Percentiles rank a stretch among this genome's conserved stretches.
phyloP scores from a whole-genome alignment of 306 rosid species.

The Geum urbanum region DNA sequence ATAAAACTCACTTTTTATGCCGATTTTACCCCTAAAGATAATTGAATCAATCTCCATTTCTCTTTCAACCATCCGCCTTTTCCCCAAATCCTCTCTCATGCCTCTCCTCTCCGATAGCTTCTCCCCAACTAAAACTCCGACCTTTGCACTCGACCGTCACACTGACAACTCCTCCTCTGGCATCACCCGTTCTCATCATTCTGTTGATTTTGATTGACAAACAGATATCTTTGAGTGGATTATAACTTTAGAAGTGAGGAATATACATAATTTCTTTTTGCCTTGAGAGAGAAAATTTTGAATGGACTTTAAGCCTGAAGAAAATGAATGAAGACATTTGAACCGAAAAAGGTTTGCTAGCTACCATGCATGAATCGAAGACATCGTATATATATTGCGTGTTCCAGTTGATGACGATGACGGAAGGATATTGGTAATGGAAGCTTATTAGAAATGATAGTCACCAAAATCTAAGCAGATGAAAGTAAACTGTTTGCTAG shows the following conservation, averaged over 20 bases:
- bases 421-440: not conserved
- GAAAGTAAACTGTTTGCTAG: constrained; percentile 20
- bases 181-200: no score
- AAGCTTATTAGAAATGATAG: not conserved
- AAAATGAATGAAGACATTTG: not conserved
- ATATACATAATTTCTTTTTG: not conserved
- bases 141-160: no score
- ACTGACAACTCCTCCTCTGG: no score
- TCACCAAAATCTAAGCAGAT: not conserved
- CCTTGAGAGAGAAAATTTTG: not conserved
- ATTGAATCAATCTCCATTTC: no score
- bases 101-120: no score
- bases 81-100: no score
- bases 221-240: not conserved
- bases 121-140: no score
- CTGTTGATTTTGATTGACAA: constrained; percentile 32
- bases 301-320: not conserved
- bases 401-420: not conserved
- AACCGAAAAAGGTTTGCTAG: not conserved
- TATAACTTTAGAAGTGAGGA: not conserved
- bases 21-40: no score
- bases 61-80: no score
- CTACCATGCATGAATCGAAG: not conserved
- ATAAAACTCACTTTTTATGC: no score
- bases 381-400: not conserved